Percentiles rank a stretch among this genome's conserved stretches.
Evolutionary conservation across 116 monocot genomes (phyloP).

Genomic region (Zostera marina): DNA sequence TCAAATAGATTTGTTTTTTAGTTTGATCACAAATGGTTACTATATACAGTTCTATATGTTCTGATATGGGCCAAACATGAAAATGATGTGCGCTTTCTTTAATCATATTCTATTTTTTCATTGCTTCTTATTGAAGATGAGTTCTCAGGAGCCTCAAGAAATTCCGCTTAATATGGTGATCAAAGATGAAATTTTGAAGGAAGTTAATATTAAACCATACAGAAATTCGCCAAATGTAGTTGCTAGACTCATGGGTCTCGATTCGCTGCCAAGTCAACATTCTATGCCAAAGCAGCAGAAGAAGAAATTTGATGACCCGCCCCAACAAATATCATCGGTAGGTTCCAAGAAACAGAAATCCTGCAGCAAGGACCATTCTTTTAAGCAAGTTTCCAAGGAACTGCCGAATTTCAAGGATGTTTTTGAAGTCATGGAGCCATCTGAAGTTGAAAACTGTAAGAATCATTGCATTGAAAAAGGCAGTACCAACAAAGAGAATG

Average conservation of each 20-base stretch:
- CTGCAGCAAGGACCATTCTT: background rate
- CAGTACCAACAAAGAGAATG: slow-evolving; percentile 11
- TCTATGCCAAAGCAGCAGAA: slow-evolving; percentile 3
- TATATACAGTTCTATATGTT: too few species aligned
- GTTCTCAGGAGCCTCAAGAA: background rate
- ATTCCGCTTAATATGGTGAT: slow-evolving; percentile 12
- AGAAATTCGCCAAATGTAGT: slow-evolving; percentile 27
- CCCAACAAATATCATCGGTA: slow-evolving; percentile 6
- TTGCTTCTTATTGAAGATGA: slow-evolving; percentile 2
- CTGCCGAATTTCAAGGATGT: slow-evolving; percentile 42
- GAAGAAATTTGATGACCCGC: background rate
- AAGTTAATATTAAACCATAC: slow-evolving; percentile 11
- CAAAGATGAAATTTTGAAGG: slow-evolving; percentile 30
- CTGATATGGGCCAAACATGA: too few species aligned
- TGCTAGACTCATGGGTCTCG: slow-evolving; percentile 70
- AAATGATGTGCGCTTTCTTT: too few species aligned
- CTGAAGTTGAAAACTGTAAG: slow-evolving; percentile 13
- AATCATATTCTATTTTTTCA: background rate
- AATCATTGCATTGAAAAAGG: slow-evolving; percentile 5
- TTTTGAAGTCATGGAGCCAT: slow-evolving; percentile 30
- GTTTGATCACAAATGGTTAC: too few species aligned
- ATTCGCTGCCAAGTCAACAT: slow-evolving; percentile 22
- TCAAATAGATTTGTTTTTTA: too few species aligned
- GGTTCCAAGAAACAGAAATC: slow-evolving; percentile 7
- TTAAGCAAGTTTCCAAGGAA: slow-evolving; percentile 8